Evolutionary conservation across 768 basidiomycete species (phyloP), one percentile per base, ranked within the genome.

Genomic region (Tulasnella sp.): DNA sequence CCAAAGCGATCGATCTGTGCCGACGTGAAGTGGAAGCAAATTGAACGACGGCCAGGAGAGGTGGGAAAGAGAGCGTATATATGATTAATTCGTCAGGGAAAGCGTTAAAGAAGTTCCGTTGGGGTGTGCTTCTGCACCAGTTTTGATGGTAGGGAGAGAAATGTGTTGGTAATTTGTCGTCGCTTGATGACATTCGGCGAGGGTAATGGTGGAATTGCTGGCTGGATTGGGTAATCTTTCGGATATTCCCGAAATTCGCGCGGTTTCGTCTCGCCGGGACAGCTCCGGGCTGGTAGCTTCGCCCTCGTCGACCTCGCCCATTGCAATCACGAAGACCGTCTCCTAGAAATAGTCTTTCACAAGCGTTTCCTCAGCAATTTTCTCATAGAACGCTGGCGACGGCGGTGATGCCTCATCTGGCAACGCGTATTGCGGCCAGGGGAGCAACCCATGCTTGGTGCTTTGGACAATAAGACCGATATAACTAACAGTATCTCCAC

Each of bases 331-430:
- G 71, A 72, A 29, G 70, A 72, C 44, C 9, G 11, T 37, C 42
- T 72, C 35, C 29, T 72, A 11, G 70, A 72, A 0, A 29, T 3
- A 2, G 18, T 72, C 5, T 32, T 72, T 29, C 39, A 16, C 70
- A 72, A 20, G 10, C 39, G 42, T 20, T 1, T 29, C 37, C 42
- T 72, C 37, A 20, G 40, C 37, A 40, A 23, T 46, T n/a, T 72
- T 72, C 70, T 72, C 70, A 1, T 20, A n/a, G 2, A 72, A 72
- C 70, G 70, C 70, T 72, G 70, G 70, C 6, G 42, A 72, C 26
- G 70, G 70, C 6, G 70, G 37, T 39, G 39, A 72, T 16, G 37
- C 70, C 35, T 40, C 37, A 15, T 40, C 40, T 40, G 40, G 40
- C 10, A 40, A 40, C 40, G 40, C 40, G 40, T 40, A 40, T 15